Percentiles rank a stretch among this genome's conserved stretches.
Evolutionary conservation across 116 monocot species (phyloP).

Genomic region (Cymodocea nodosa): DNA sequence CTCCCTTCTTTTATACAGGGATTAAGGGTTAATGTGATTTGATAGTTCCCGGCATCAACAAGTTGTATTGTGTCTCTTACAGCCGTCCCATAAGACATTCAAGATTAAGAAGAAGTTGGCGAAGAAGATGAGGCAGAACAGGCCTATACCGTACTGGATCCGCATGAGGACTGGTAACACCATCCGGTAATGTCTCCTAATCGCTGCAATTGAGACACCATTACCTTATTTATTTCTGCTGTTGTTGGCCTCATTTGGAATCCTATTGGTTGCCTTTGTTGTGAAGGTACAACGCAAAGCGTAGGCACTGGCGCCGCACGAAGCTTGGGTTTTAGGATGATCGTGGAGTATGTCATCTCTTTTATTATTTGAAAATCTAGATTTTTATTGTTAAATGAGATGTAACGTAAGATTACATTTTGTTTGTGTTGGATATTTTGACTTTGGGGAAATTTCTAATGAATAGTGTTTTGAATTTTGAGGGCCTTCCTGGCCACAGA

Average conservation of each 20-base stretch:
- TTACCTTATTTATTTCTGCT: not conserved
- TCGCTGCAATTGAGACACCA: not conserved
- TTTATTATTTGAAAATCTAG: no score
- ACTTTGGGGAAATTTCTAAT: no score
- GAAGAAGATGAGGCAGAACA: constrained; percentile 64
- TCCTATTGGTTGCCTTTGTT: not conserved
- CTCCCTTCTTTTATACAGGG: not conserved
- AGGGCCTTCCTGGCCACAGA: no score
- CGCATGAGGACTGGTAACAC: constrained; percentile 71
- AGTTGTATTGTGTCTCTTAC: not conserved
- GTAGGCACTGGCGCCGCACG: constrained; percentile 83
- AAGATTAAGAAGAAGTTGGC: constrained; percentile 57
- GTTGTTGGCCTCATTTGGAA: not conserved
- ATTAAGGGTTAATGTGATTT: not conserved
- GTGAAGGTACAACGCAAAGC: constrained; percentile 62
- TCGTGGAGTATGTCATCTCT: no score
- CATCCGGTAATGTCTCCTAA: constrained; percentile 22
- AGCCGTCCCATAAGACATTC: constrained; percentile 65
- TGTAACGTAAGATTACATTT: no score
- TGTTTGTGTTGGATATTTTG: no score
- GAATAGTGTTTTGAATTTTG: no score
- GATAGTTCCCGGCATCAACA: not conserved
- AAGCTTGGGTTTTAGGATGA: constrained; percentile 48
- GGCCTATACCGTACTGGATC: constrained; percentile 74
- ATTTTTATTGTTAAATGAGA: no score